Conservation (phyloP, 306 rosid species). For the Trichosanthes truncata region DNA sequence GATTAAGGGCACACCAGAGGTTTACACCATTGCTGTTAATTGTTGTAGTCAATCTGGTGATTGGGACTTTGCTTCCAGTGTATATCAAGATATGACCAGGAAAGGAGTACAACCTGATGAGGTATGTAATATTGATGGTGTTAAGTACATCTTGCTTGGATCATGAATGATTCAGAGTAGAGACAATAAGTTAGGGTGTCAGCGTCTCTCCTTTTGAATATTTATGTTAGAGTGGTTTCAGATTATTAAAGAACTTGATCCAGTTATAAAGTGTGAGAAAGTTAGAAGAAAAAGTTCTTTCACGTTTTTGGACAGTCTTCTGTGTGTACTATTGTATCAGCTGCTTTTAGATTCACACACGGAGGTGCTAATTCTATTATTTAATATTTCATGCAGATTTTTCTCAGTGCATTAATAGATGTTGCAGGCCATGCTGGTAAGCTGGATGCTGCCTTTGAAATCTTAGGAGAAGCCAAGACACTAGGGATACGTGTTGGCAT, state of each 20-base stretch:
- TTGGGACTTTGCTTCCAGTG: constrained; percentile 69
- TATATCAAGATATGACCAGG: constrained; percentile 61
- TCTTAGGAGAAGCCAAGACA: constrained; percentile 48
- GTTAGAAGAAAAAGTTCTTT: not conserved
- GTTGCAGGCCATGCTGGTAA: constrained; percentile 91
- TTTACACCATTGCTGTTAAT: constrained; percentile 87
- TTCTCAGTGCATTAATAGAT: constrained; percentile 90
- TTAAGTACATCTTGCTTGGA: not conserved
- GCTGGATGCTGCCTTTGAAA: constrained; percentile 83
- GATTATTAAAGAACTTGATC: not conserved
- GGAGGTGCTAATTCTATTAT: constrained; percentile 17
- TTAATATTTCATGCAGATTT: constrained; percentile 49
- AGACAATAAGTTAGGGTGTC: not conserved
- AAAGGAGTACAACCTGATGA: constrained; percentile 83
- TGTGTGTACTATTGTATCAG: not conserved
- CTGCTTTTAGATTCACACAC: constrained; percentile 1
- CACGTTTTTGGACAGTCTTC: constrained; percentile 4
- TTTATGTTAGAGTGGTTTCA: not conserved
- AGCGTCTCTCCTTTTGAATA: not conserved
- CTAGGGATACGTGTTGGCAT: constrained; percentile 55
- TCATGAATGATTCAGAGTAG: constrained; percentile 8
- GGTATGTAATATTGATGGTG: constrained; percentile 28
- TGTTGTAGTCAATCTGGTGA: constrained; percentile 84
- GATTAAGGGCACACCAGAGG: constrained; percentile 82
- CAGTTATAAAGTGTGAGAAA: not conserved